Base-by-base conservation (phyloP, 2,329 filamentous ascomycete genomes). In the Purpureocillium lavendulum region DNA sequence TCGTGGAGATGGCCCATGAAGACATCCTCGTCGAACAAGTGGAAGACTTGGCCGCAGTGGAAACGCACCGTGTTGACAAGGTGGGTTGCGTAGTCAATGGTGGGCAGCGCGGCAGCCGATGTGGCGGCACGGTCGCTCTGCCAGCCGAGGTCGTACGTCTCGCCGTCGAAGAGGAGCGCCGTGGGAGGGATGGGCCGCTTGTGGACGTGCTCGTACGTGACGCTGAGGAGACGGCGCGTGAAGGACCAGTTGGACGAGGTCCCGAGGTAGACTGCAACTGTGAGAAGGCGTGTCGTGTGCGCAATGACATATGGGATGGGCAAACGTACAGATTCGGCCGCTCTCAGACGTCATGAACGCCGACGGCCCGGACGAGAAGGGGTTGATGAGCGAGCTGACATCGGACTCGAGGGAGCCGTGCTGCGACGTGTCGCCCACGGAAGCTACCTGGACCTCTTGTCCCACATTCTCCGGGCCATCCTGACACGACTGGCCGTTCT, bases 201-300 rank as follows among this genome's bases (percentile, higher is more conserved):
- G 36, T 66, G 61, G 15, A 71, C 55, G 38, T 66, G 60, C 42
- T 72, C 64, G 35, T 74, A 66, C 0, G 65, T 64, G 38, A 73
- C 59, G 18, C 58, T 62, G n/a, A 76, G 55, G 2, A 74, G 62
- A 14, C 67, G 63, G 7, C 71, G 59, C 18, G 64, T 64, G 36
- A 75, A 76, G 0, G 71, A 70, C 73, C 73, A 76, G 35, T 73
- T 76, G 2, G 73, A 76, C 0, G 71, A 75, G 2, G 69, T 70
- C 2, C 71, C 72, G 8, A 76, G 59, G 41, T 74, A 75, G 40
- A 63, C 70, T 73, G 15, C 5, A 10, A 5, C 21, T 26, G 21
- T 26, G 21, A 26, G 21, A 5, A 5, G 21, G 21, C 6, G 6
- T 5, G 21, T 26, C 21, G n/a, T n/a, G n/a, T n/a, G n/a, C n/a